phyloP scores from a whole-genome alignment of 2,329 filamentous ascomycete species.

The Colletotrichum navitas region DNA sequence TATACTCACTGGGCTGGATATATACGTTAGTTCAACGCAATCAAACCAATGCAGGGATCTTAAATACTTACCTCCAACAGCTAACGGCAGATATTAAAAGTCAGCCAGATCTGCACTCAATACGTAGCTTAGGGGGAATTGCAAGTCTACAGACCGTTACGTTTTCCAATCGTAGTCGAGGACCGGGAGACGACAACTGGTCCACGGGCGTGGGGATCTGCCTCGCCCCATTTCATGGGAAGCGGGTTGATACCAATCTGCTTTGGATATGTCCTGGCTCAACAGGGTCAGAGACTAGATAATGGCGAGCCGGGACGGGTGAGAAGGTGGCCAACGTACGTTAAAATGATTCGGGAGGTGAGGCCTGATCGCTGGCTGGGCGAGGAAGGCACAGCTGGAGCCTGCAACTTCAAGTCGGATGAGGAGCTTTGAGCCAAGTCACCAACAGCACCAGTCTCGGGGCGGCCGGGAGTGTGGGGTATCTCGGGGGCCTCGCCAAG shows the following conservation, averaged over 20 bases:
- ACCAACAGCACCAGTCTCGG: conserved; percentile 6
- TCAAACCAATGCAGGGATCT: conserved; percentile 2
- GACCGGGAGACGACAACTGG: conserved; percentile 89
- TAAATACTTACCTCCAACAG: conserved; percentile 66
- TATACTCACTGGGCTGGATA: conserved; percentile 53
- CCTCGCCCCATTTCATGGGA: conserved; percentile 86
- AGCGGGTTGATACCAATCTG: conserved; percentile 96
- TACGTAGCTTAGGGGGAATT: conserved; percentile 21
- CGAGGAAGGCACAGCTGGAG: conserved; percentile 46
- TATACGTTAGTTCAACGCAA: conserved; percentile 45
- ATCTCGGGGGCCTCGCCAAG: conserved; percentile 9
- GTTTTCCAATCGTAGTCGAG: conserved; percentile 79
- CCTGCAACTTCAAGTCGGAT: conserved; percentile 43
- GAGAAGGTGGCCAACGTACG: conserved; percentile 52
- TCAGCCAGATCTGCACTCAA: conserved; percentile 40
- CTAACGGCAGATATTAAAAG: conserved; percentile 49
- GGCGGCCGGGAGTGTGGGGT: conserved; percentile 40
- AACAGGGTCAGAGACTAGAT: background rate
- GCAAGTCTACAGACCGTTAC: conserved; percentile 74
- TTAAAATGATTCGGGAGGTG: conserved; percentile 68
- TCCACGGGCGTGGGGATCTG: conserved; percentile 80
- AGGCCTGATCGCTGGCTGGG: conserved; percentile 58
- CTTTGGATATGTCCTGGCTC: conserved; percentile 82
- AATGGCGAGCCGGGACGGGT: background rate
- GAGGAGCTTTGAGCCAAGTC: conserved; percentile 20